Evolutionary conservation across 768 basidiomycete species (phyloP), one percentile per base, ranked within the genome.

Genomic region (Leccinum subgranulosum): DNA sequence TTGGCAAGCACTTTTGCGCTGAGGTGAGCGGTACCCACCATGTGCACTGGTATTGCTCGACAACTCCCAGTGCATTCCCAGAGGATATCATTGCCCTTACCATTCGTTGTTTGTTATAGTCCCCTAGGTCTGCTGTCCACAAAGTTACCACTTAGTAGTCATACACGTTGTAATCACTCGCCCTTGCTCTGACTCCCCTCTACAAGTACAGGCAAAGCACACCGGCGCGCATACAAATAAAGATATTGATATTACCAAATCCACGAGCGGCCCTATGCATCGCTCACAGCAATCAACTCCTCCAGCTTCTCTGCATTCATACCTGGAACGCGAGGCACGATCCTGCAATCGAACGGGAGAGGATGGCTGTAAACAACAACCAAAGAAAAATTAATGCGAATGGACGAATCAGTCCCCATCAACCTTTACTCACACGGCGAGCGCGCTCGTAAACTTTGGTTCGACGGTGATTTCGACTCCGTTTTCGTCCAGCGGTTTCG

Each of bases 401-500:
- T 8, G 3, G 28, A 10, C n/a, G 6, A 11, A 58, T 7, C 8
- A 27, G 3, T 9, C 2, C 0, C n/a, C 1, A 10, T 23, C 12
- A 10, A 21, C 1, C 12, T 1, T 10, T 21, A 60, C 65, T 46
- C 50, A 68, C 66, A 55, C 10, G 9, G n/a, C 36, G 1, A 62
- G 6, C 1, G 60, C 66, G n/a, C 29, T 51, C 4, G 50, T n/a
- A 23, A 58, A 66, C 25, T 23, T 56, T 9, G 64, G 54, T 50
- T 68, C 58, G 1, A 66, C 17, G 2, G 51, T 15, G 2, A 68
- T 48, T n/a, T 66, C 66, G 5, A 17, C 17, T n/a, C 66, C 49
- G 29, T 49, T 25, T 17, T 49, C 49, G 29, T 31, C 49, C 49
- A 53, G 39, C 31, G 47, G 47, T 15, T 51, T 54, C 29, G 47